Evolutionary conservation across 116 monocot species (phyloP), one percentile per base, ranked within the genome.

Genomic region (Dioscorea cayenensis): DNA sequence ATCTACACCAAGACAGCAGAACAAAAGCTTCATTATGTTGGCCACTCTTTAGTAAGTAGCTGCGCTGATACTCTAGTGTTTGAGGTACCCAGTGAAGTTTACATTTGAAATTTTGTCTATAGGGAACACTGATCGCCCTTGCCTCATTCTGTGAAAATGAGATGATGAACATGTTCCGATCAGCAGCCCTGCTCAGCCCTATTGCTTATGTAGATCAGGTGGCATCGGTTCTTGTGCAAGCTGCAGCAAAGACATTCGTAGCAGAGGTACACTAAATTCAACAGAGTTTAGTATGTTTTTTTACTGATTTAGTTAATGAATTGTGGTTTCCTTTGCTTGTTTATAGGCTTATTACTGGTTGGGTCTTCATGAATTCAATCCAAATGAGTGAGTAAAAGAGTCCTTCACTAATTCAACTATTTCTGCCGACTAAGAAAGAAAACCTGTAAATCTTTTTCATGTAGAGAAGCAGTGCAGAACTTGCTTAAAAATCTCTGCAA

Each of bases 1-100:
- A 76, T 82, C 6, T 75, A 68, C 69, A 59, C 17, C 27, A 49
- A 74, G 4, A 77, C 76, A 0, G 72, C 73, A 14, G 2, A 36
- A 2, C 81, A 78, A 60, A 85, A 78, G 51, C 67, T 82, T 27
- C 81, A 85, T 60, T 86, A 69, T 67, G 76, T 86, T 35, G 82
- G 86, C 3, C 86, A 86, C 36, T 86, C 82, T 21, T 28, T 79
- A 61, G 82, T 82, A 71, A 80, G 50, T 38, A 16, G 43, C 43
- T 5, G 11, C 43, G 6, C 5, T 1, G 43, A 43, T 43, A 43
- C 43, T 43, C 1, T 10, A 7, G 43, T 12, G 43, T 43, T 43
- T 43, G 12, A 43, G 43, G 43, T 10, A 43, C 11, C 43, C 43
- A 10, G 6, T 43, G 43, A 43, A 43, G 43, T 6, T 43, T 43